A percentile compares a stretch with the other conserved stretches of the same genome.
Evolutionary conservation across 1,284 basidiomycete genomes (phyloP).

Genomic region (Coniophora puteana): DNA sequence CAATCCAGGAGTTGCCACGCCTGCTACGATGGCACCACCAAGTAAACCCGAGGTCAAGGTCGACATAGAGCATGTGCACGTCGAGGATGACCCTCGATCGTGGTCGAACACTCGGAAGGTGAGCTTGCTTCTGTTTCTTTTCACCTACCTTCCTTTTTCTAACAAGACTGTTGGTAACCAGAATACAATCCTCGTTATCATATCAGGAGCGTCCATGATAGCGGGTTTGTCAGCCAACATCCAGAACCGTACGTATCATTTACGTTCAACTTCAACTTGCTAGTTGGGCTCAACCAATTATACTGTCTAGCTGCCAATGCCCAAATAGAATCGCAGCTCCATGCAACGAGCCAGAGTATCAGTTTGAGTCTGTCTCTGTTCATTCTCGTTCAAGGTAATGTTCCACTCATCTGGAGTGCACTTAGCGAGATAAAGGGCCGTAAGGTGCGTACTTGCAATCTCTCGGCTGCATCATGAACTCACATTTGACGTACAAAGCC

Average conservation of each 20-base stretch:
- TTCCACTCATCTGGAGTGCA: constrained; percentile 70
- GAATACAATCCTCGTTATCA: constrained; percentile 53
- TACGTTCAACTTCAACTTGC: too few relatives aligned
- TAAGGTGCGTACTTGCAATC: constrained; percentile 42
- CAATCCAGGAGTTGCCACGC: too few relatives aligned
- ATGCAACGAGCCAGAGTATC: constrained; percentile 66
- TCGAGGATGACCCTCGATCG: constrained; percentile 73
- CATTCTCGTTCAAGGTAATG: constrained; percentile 71
- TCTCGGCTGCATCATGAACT: constrained; percentile 1
- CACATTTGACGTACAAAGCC: constrained; percentile 34
- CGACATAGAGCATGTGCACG: constrained; percentile 66
- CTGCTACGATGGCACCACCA: too few relatives aligned
- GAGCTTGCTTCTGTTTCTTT: background rate
- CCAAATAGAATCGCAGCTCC: constrained; percentile 64
- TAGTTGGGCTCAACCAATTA: too few relatives aligned
- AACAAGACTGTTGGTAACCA: constrained; percentile 19
- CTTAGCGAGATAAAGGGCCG: constrained; percentile 80
- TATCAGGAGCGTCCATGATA: constrained; percentile 65
- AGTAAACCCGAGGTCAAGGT: too few relatives aligned
- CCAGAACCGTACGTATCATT: constrained; percentile 54
- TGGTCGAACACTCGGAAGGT: constrained; percentile 72
- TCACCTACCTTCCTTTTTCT: too few relatives aligned
- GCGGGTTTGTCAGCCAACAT: constrained; percentile 67
- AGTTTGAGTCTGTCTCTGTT: constrained; percentile 76
- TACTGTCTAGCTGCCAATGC: constrained; percentile 57